phyloP scores from a whole-genome alignment of 169 alveolate species.

The Eimeria acervulina region DNA sequence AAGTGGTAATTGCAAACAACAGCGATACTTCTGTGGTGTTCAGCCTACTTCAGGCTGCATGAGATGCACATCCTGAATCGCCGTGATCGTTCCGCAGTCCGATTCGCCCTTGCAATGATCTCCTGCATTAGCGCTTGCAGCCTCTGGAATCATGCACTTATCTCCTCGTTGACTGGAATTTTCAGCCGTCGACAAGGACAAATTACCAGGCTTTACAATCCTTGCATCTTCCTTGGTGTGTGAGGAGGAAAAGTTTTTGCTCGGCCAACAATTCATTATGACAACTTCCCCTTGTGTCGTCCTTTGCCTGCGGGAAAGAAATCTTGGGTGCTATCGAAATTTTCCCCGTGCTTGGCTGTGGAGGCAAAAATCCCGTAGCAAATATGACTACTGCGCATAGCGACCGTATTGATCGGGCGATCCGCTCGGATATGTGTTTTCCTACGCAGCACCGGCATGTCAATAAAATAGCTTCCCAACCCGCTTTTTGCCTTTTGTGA shows the following conservation, averaged over 20 bases:
- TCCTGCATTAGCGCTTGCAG: not conserved
- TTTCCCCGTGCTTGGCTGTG: not conserved
- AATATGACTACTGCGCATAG: not conserved
- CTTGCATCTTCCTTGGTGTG: not conserved
- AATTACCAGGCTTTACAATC: not conserved
- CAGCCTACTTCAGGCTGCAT: not conserved
- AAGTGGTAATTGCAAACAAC: no score
- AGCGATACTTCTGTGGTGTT: not conserved
- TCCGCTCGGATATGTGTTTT: not conserved
- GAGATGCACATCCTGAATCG: not conserved
- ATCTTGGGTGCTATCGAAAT: not conserved
- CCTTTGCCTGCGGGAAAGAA: not conserved
- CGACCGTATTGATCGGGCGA: not conserved
- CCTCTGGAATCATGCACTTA: not conserved
- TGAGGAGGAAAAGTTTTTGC: not conserved
- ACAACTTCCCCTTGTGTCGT: not conserved
- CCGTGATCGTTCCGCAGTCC: constrained; percentile 14
- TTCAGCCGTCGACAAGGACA: not conserved
- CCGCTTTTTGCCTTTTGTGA: not conserved
- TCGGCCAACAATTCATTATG: not conserved
- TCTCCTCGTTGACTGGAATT: not conserved
- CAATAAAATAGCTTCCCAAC: not conserved
- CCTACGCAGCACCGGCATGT: not conserved
- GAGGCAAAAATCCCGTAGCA: not conserved
- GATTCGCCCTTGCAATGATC: not conserved